phyloP scores from a whole-genome alignment of 2,329 filamentous ascomycete species.

The Metarhizium humberi region DNA sequence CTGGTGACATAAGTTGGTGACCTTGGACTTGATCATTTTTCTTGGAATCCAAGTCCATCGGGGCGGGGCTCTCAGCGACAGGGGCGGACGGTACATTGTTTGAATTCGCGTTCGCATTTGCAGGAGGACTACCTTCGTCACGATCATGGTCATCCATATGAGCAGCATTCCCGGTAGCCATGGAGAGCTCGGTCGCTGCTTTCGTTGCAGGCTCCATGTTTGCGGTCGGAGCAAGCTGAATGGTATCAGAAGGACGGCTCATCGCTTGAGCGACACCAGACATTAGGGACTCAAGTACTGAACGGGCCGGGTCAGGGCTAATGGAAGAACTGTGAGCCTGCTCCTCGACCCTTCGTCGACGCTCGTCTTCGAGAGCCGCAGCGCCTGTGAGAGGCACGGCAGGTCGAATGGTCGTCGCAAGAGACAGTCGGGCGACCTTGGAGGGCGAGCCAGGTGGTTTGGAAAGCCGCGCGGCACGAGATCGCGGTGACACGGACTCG shows the following conservation, averaged over 20 bases:
- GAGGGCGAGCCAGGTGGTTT: slow-evolving; percentile 38
- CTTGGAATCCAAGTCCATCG: slow-evolving; percentile 44
- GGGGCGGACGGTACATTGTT: slow-evolving; percentile 32
- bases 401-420: slow-evolving; percentile 32
- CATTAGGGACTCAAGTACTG: slow-evolving; percentile 43
- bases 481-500: slow-evolving; percentile 31
- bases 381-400: slow-evolving; percentile 42
- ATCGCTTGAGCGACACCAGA: slow-evolving; percentile 42
- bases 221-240: slow-evolving; percentile 32
- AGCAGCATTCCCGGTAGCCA: slow-evolving; percentile 22
- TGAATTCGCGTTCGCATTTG: slow-evolving; percentile 25
- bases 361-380: slow-evolving; percentile 44
- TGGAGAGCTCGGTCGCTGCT: slow-evolving; percentile 21
- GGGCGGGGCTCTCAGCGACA: slow-evolving; percentile 40
- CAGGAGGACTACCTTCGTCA: slow-evolving; percentile 30
- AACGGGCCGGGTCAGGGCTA: slow-evolving; percentile 46
- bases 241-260: slow-evolving; percentile 46
- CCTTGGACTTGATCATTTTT: slow-evolving; percentile 26
- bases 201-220: slow-evolving; percentile 33
- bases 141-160: slow-evolving; percentile 30
- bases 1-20: slow-evolving; percentile 36
- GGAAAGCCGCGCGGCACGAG: slow-evolving; percentile 18
- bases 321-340: slow-evolving; percentile 29
- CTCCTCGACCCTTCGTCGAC: slow-evolving; percentile 32
- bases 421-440: slow-evolving; percentile 42